Base-by-base conservation (phyloP, 2,329 filamentous ascomycete genomes). In the Penicillium sp. region DNA sequence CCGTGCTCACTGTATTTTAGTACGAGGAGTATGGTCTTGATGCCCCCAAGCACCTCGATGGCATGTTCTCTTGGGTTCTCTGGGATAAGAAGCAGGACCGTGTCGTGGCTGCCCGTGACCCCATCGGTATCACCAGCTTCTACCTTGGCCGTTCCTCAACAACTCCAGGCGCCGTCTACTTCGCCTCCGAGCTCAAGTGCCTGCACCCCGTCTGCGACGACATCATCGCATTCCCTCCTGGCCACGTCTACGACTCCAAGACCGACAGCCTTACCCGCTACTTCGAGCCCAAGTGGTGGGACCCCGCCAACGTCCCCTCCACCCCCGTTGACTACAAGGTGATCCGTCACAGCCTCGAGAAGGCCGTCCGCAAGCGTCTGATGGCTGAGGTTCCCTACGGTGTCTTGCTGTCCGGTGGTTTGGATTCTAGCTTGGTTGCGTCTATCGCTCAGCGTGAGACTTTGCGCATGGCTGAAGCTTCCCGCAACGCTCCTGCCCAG, bases 321-420 rank as follows among this genome's bases (percentile, higher is more conserved):
- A 86, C 80, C 14, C 89, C 92, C 0, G 76, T 95, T 52, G 88
- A 97, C 74, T 84, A 90, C 69, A 95, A 87, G 77, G 69, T 82
- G 45, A 80, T 99, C 61, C 83, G 93, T 59, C 81, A 86, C 67
- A 84, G 86, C 1, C 79, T 99, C 53, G 93, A 97, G 79, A 88
- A 84, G 72, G 84, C 93, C 10, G 93, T 99, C 49, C 84, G 92
- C 66, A 99, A 99, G 78, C 86, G 93, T 59, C 80, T 99, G 70
- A 99, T 99, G 93, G 93, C 93, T 18, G 93, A 99, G 74, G 93
- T 99, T 30, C 93, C 93, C 13, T 99, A 96, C 70, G 93, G 93
- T 72, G 93, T 99, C 18, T 77, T 99, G 51, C 79, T 99, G 41
- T 99, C 93, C 44, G 93, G 93, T 65, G 93, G 93, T 62, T 80